A percentile compares a stretch with the other conserved stretches of the same genome.
phyloP scores from a whole-genome alignment of 2,329 filamentous ascomycete species.

The Venturia pyrina region DNA sequence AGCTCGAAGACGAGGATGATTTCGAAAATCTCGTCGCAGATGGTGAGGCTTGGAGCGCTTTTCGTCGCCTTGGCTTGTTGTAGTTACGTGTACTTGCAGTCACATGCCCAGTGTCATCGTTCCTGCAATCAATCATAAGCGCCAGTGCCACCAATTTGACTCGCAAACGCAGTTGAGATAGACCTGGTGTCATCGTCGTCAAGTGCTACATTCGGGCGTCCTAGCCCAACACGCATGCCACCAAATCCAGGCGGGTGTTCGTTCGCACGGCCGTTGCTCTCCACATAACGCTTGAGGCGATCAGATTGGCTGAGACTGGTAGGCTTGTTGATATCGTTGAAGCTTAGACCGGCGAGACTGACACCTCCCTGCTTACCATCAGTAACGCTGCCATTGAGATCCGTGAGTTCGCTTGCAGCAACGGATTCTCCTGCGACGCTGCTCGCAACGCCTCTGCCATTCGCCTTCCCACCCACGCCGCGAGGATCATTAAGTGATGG shows the following conservation, averaged over 20 bases:
- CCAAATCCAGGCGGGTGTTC: slow-evolving; percentile 29
- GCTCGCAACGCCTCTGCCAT: slow-evolving; percentile 49
- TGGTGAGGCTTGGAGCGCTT: neutral
- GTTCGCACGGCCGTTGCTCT: slow-evolving; percentile 62
- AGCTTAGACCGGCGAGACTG: slow-evolving; percentile 74
- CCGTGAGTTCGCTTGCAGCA: slow-evolving; percentile 81
- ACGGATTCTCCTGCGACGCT: slow-evolving; percentile 89
- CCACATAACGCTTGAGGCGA: slow-evolving; percentile 87
- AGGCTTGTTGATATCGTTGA: slow-evolving; percentile 60
- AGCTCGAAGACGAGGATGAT: neutral
- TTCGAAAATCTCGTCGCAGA: neutral
- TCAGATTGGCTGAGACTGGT: slow-evolving; percentile 73
- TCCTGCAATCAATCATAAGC: slow-evolving; percentile 45
- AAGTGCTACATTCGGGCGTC: slow-evolving; percentile 31
- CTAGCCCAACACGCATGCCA: slow-evolving; percentile 18
- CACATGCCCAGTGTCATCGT: neutral
- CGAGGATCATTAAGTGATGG: slow-evolving; percentile 67
- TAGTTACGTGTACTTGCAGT: neutral
- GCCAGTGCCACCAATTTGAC: slow-evolving; percentile 68
- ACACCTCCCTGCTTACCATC: slow-evolving; percentile 79
- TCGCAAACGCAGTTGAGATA: slow-evolving; percentile 92
- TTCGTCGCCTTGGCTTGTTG: neutral
- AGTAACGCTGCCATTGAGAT: slow-evolving; percentile 58
- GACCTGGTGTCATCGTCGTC: slow-evolving; percentile 92
- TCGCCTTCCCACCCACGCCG: slow-evolving; percentile 52